Percentiles rank a stretch among this genome's conserved stretches.
Evolutionary conservation across 345 rosid genomes (phyloP).

Genomic region (Linum trigynum): DNA sequence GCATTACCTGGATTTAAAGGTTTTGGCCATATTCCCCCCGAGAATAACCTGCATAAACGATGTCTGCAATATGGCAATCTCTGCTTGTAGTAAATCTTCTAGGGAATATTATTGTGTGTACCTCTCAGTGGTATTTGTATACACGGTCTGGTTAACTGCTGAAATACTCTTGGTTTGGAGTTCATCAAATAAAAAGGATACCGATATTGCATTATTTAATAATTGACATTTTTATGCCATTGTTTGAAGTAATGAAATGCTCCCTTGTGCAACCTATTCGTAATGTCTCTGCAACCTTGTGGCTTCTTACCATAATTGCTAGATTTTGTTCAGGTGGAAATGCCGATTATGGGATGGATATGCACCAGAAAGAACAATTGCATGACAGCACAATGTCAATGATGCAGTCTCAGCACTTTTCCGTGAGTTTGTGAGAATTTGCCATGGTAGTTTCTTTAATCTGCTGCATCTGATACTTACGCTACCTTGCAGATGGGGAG

Average conservation of each 20-base stretch:
- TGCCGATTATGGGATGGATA: conserved; percentile 85
- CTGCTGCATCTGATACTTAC: conserved; percentile 6
- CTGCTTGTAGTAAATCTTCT: too few species aligned
- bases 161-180: not conserved
- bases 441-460: not conserved
- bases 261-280: not conserved
- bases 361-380: conserved; percentile 95
- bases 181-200: not conserved
- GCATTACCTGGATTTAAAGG: conserved; percentile 98
- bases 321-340: conserved; percentile 69
- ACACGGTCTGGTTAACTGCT: too few species aligned
- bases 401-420: conserved; percentile 97
- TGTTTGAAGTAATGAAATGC: not conserved
- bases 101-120: too few species aligned
- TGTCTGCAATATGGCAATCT: too few species aligned
- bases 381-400: conserved; percentile 86
- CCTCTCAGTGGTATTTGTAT: too few species aligned
- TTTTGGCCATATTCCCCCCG: conserved; percentile 15
- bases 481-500: conserved; percentile 63
- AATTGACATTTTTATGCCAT: not conserved
- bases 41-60: not conserved
- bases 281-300: not conserved
- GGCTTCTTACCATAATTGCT: conserved; percentile 26
- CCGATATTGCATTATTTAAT: not conserved
- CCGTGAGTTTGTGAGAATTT: conserved; percentile 41